Conservation (phyloP, 2,329 filamentous ascomycete species). For the Paecilomyces variotii region DNA sequence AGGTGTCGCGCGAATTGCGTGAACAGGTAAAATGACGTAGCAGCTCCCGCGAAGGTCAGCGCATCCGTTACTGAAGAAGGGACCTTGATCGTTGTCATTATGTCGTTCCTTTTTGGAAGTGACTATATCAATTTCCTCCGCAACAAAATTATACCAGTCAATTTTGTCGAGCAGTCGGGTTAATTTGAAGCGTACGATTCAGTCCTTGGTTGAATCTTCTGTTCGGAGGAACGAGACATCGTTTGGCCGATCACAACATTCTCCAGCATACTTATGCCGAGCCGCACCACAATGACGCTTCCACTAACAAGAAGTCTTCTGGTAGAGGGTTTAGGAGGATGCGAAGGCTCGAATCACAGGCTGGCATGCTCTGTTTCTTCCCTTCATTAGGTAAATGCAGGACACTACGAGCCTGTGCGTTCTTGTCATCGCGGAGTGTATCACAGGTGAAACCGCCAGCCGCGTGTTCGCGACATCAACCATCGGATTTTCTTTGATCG, state of each 20-base stretch:
- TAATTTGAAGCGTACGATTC: neutral
- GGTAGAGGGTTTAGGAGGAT: neutral
- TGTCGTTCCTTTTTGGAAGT: neutral
- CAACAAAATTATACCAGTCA: neutral
- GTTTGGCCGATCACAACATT: neutral
- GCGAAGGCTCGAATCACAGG: neutral
- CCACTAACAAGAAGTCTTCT: neutral
- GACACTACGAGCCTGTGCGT: neutral
- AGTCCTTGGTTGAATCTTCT: neutral
- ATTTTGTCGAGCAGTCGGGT: neutral
- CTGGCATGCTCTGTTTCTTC: neutral
- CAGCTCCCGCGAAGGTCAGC: neutral
- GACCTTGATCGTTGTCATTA: neutral
- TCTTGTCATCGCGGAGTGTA: neutral
- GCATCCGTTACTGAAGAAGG: neutral
- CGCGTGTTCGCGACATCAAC: neutral
- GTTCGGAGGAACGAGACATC: neutral
- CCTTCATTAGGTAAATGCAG: neutral
- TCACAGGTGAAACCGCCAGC: neutral
- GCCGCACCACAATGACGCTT: neutral
- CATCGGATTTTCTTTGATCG: neutral
- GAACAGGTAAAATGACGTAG: neutral
- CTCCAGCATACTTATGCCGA: neutral
- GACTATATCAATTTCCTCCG: neutral
- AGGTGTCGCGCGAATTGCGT: constrained; percentile 1